Evolutionary conservation across 2,329 filamentous ascomycete species (phyloP), one percentile per base, ranked within the genome.

Genomic region (Leptoxyphium fumago): DNA sequence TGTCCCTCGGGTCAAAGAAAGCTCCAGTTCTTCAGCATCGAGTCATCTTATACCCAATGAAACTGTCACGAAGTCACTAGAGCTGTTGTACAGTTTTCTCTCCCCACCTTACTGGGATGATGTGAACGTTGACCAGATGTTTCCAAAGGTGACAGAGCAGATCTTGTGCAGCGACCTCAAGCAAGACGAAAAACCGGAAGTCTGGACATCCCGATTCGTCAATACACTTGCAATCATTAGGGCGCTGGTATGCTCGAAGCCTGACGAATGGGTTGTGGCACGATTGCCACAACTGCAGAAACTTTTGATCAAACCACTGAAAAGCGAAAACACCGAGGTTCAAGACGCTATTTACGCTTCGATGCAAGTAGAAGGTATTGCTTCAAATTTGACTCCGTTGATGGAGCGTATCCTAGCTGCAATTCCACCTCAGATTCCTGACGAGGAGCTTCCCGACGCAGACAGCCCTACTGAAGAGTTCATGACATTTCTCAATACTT

Each of bases 151-250:
- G 45, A 91, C 87, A 0, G 88, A 95, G 50, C 78, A 84, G 38
- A 82, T 95, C 44, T 68, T 95, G 10, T 78, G 82, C 2, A 80
- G 82, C 42, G 91, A 96, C 9, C 65, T 66, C 46, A 65, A 65
- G 48, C 62, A 64, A 5, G 66, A 70, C 7, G 64, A 66, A 45
- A 72, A 72, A 54, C 48, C 53, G 1, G 88, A 86, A 63, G 80
- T 84, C 44, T 87, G 88, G 56, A 74, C 83, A 38, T 93, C 84
- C 1, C 80, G 82, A 49, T 89, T 94, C 64, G 78, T 98, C 65
- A 98, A 98, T 60, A 87, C 88, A 1, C 72, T 98, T 11, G 88
- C 96, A 60, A 84, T 96, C 36, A 72, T 98, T 47, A 84, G 89
- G 40, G 83, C 95, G 46, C 79, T 98, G 40, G 71, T 96, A 46